Base-by-base conservation (phyloP, 352 stramenopile species). In the Phytophthora macrochlamydospora region DNA sequence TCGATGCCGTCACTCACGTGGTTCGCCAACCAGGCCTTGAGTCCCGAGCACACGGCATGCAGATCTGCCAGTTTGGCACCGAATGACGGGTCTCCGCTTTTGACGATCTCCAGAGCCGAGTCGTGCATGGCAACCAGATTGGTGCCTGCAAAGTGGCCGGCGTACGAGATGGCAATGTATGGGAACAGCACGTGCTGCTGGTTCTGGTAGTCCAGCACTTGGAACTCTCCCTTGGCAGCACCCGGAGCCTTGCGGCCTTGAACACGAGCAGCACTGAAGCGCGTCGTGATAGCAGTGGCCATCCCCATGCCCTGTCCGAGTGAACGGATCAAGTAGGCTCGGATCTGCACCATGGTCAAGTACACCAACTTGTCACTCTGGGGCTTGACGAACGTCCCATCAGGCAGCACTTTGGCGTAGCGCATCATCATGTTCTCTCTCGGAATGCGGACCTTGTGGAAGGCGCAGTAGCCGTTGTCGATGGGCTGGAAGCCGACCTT, bases 281-380 rank as follows among this genome's bases (percentile, higher is more conserved):
- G 43, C 24, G 76, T 78, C 1, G 71, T 73, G 54, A 87, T 85
- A 1, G 79, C 68, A 3, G 71, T 74, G 1, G 68, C 74, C 28
- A 46, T 56, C 2, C 48, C 55, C 54, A 69, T 55, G 3, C 40
- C 52, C 30, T 59, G 35, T 31, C 54, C 54, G 9, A 64, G 38
- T 6, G 46, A 55, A 8, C 49, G 56, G 40, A 69, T 64, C 40
- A 69, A 64, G 32, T 59, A 60, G 11, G 76, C 72, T 9, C 79
- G 76, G n/a, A 85, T 70, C 4, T 75, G 56, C 7, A 87, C 71
- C 76, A 84, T 85, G 0, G 76, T 88, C 13, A 88, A 28, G 54
- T 88, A 89, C 45, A 83, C 76, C n/a, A 89, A 63, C 60, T 87
- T 87, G 71, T 90, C 79, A 43, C 76, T 85, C 68, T 86, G 69